A percentile compares a stretch with the other conserved stretches of the same genome.
Evolutionary conservation across 2,329 filamentous ascomycete genomes (phyloP).

Genomic region (Cladosporium sp.): DNA sequence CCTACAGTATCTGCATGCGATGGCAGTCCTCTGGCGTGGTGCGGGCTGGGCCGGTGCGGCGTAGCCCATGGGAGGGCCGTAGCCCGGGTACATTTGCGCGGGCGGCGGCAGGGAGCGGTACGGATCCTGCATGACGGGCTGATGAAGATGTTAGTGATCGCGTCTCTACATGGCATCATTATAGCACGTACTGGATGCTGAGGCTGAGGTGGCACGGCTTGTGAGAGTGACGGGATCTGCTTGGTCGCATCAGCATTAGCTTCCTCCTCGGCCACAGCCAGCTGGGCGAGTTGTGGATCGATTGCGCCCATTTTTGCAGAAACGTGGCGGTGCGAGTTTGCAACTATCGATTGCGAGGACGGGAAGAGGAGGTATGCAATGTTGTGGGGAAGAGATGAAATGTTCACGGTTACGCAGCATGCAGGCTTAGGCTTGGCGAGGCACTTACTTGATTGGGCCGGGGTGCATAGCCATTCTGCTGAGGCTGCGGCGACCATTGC

Average conservation of each 20-base stretch:
- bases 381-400: slow-evolving; percentile 13
- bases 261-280: slow-evolving; percentile 18
- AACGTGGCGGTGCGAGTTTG: not conserved
- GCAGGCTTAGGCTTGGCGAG: slow-evolving; percentile 14
- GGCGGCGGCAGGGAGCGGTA: slow-evolving; percentile 44
- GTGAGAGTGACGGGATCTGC: slow-evolving; percentile 33
- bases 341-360: slow-evolving; percentile 1
- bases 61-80: slow-evolving; percentile 40
- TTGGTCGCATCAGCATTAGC: slow-evolving; percentile 25
- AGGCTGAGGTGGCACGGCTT: slow-evolving; percentile 29
- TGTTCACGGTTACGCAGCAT: slow-evolving; percentile 11
- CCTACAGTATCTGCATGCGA: slow-evolving; percentile 58
- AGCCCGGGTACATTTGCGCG: slow-evolving; percentile 36
- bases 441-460: slow-evolving; percentile 30
- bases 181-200: slow-evolving; percentile 10
- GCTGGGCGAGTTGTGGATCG: slow-evolving; percentile 27
- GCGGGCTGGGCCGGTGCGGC: slow-evolving; percentile 45
- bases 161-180: not conserved
- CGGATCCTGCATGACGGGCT: slow-evolving; percentile 44
- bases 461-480: slow-evolving; percentile 30
- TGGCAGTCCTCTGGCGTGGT: slow-evolving; percentile 57
- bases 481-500: slow-evolving; percentile 29
- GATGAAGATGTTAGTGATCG: slow-evolving; percentile 9
- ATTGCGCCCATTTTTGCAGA: slow-evolving; percentile 23
- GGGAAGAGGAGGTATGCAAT: slow-evolving; percentile 12